A percentile compares a stretch with the other conserved stretches of the same genome.
phyloP scores from a whole-genome alignment of 2,329 filamentous ascomycete genomes.

The Exophiala alcalophila region DNA sequence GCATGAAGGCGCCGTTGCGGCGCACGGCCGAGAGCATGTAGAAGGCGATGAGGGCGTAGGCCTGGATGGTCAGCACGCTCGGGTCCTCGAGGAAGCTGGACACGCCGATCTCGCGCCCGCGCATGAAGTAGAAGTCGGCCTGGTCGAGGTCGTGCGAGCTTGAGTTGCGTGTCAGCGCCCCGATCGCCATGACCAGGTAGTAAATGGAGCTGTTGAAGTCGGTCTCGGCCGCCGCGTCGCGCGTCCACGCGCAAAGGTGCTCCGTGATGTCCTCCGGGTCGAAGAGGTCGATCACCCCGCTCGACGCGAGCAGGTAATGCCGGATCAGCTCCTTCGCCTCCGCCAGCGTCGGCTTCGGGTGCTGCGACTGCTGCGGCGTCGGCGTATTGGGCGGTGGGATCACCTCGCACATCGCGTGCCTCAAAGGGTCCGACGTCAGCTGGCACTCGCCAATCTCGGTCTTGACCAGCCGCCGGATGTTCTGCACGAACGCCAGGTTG shows the following conservation, averaged over 20 bases:
- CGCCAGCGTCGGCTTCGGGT: conserved; percentile 35
- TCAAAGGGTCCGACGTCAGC: conserved; percentile 41
- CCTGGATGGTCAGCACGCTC: conserved; percentile 51
- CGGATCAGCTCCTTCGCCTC: conserved; percentile 43
- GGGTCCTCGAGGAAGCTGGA: conserved; percentile 49
- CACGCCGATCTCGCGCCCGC: conserved; percentile 45
- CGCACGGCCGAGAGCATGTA: conserved; percentile 53
- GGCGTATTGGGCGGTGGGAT: conserved; percentile 24
- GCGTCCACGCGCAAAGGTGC: conserved; percentile 40
- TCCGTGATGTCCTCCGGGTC: conserved; percentile 45
- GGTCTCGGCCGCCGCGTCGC: conserved; percentile 32
- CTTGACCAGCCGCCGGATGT: conserved; percentile 50
- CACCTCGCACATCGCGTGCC: conserved; percentile 42
- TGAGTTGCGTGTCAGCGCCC: conserved; percentile 38
- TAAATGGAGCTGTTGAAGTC: conserved; percentile 49
- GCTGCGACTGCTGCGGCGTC: conserved; percentile 18
- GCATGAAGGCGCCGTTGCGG: conserved; percentile 53
- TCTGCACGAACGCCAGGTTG: conserved; percentile 53
- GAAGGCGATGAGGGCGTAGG: conserved; percentile 51
- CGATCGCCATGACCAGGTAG: conserved; percentile 52
- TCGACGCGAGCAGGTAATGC: conserved; percentile 47
- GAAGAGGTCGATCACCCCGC: conserved; percentile 50
- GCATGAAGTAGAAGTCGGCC: conserved; percentile 49
- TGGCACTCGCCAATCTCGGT: conserved; percentile 44
- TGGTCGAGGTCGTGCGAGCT: conserved; percentile 40